These are phyloP conservation scores for Vaccinium macrocarpon DNA, from an alignment of 148 eudicot species.

Conservation along the genomic window DNA sequence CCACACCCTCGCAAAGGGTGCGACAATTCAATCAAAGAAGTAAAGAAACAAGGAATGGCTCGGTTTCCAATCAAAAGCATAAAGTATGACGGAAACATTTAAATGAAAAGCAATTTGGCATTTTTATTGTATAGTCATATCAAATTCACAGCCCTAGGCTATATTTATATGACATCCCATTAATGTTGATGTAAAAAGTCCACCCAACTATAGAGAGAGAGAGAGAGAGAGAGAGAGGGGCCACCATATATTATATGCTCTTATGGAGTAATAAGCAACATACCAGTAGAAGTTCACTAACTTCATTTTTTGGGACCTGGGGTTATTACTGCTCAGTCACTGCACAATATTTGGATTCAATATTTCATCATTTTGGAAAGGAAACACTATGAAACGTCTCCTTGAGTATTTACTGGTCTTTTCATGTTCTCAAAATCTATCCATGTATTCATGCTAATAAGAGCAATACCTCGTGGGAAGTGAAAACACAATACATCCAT, in stretches of 20 bases:
- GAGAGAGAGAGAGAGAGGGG: neutral
- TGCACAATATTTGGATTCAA: neutral
- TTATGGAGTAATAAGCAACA: too few species aligned
- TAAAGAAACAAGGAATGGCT: constrained; percentile 13
- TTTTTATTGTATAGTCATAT: constrained; percentile 4
- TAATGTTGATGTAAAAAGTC: constrained; percentile 6
- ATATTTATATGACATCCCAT: neutral
- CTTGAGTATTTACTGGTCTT: neutral
- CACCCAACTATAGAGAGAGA: neutral
- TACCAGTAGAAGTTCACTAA: too few species aligned
- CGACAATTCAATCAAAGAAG: constrained; percentile 1
- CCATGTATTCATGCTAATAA: neutral
- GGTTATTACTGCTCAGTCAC: too few species aligned
- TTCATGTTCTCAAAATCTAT: neutral
- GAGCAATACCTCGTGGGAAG: neutral
- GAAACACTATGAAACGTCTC: neutral
- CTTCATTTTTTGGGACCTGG: too few species aligned
- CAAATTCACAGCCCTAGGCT: neutral
- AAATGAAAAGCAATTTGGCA: neutral
- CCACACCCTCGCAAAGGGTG: neutral
- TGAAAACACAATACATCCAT: constrained; percentile 2
- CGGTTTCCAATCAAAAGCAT: constrained; percentile 13
- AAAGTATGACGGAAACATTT: neutral
- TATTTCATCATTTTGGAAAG: too few species aligned
- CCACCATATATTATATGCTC: too few species aligned